Evolutionary conservation across 108 stramenopile genomes (phyloP).

Genomic region (Fragilariopsis cylindrus): DNA sequence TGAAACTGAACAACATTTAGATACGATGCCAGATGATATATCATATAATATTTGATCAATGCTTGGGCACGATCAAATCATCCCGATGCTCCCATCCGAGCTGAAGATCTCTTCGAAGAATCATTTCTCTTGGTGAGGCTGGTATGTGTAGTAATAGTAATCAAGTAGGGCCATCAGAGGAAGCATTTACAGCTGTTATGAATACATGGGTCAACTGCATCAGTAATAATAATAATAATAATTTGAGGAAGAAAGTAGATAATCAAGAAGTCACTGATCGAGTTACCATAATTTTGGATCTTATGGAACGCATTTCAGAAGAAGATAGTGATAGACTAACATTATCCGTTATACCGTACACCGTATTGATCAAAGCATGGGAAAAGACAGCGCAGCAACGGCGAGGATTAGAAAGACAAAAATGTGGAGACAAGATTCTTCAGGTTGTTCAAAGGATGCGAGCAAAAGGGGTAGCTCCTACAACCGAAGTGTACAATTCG

Average conservation of each 20-base stretch:
- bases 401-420: neutral
- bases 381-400: constrained; percentile 12
- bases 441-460: constrained; percentile 26
- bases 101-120: constrained; percentile 40
- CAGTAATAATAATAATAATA: constrained; percentile 1
- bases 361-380: constrained; percentile 33
- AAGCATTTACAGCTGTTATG: constrained; percentile 37
- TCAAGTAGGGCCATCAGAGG: constrained; percentile 8
- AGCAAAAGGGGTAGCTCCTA: constrained; percentile 17
- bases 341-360: constrained; percentile 17
- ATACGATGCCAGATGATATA: constrained; percentile 54
- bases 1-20: constrained; percentile 26
- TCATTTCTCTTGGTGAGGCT: constrained; percentile 22
- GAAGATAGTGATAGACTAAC: neutral
- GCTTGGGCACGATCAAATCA: constrained; percentile 37
- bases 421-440: constrained; percentile 24
- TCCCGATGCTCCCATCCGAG: constrained; percentile 28
- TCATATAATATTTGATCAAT: constrained; percentile 42
- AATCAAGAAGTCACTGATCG: constrained; percentile 19
- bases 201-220: constrained; percentile 38
- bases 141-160: neutral
- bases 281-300: constrained; percentile 28
- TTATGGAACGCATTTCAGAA: constrained; percentile 22
- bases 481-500: constrained; percentile 25
- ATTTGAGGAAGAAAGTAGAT: constrained; percentile 17